Base-by-base conservation (phyloP, 2,329 filamentous ascomycete genomes). In the Chrysoporthe puriensis region DNA sequence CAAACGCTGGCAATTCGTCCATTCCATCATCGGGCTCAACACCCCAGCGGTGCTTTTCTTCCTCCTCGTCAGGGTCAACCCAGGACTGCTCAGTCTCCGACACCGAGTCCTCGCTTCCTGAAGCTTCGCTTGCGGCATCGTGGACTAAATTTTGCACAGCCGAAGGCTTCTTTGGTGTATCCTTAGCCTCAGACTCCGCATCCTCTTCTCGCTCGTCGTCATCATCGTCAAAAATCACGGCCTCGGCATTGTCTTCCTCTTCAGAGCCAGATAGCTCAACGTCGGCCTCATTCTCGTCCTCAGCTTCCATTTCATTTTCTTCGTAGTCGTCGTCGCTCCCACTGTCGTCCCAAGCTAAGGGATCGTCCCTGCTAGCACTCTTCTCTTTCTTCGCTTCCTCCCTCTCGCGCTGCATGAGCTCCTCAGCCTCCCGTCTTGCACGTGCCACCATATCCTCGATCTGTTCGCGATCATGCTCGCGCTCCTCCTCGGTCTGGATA, bases 401-500 rank as follows among this genome's bases (percentile, higher is more conserved):
- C 71, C 89, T 89, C 79, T 99, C 96, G 61, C 88, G 84, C 73
- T 91, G 88, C 78, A 90, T 91, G 62, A 98, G 89, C 72, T 91
- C 89, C 57, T 91, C 87, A 1, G 90, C 94, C 76, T 98, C 93
- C 70, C 89, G 85, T 67, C 94, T 86, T 26, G 94, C 95, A 73
- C 90, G 94, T 60, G 95, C 91, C 36, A 98, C 87, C 69, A 98
- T 86, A 74, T 97, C 91, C 73, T 98, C 96, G 14, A 97, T 88
- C 68, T 94, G 89, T 67, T 91, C 89, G 77, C 93, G 88, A 76
- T 97, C 91, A 44, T 88, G 70, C 75, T 94, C 91, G 26, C 92
- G 88, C 77, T 99, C 94, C 78, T 97, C 95, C 2, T 90, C 88
- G 0, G 92, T 97, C 77, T 94, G 91, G 21, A 98, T 84, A 34